A percentile compares a stretch with the other conserved stretches of the same genome.
These are phyloP conservation scores for Phyllosticta capitalensis DNA, from an alignment of 2,329 filamentous ascomycete species.

Conservation along the genomic window DNA sequence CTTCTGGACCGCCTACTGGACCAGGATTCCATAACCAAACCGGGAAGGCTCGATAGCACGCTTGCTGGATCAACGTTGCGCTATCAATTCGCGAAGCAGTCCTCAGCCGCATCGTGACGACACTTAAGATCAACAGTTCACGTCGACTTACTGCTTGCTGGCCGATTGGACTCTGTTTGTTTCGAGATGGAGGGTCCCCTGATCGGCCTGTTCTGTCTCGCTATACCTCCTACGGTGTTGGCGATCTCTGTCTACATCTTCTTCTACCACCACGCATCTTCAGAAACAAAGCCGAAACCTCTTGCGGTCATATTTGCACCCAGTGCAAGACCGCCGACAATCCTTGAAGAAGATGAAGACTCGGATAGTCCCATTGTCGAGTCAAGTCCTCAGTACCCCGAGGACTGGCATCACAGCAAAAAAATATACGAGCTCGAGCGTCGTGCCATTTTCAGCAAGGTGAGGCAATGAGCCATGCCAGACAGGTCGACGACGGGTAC, in stretches of 20 bases:
- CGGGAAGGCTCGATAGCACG: not conserved
- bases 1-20: not conserved
- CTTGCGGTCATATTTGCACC: not conserved
- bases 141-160: not conserved
- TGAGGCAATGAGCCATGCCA: conserved; percentile 13
- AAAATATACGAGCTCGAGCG: conserved; percentile 39
- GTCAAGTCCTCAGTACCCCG: conserved; percentile 22
- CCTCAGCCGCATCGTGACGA: not conserved
- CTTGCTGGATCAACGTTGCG: not conserved
- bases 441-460: conserved; percentile 42
- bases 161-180: not conserved
- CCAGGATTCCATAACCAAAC: not conserved
- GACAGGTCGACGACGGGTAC: not conserved
- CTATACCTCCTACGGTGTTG: not conserved
- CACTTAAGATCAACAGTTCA: not conserved
- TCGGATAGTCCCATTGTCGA: not conserved
- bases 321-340: not conserved
- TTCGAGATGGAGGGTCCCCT: not conserved
- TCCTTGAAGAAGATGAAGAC: not conserved
- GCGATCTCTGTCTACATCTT: not conserved
- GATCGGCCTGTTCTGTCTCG: not conserved
- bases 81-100: not conserved
- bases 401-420: conserved; percentile 31
- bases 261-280: not conserved
- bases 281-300: not conserved